Percentiles rank a stretch among this genome's conserved stretches.
phyloP scores from a whole-genome alignment of 2,329 filamentous ascomycete species.

The Hymenoscyphus fraxineus region DNA sequence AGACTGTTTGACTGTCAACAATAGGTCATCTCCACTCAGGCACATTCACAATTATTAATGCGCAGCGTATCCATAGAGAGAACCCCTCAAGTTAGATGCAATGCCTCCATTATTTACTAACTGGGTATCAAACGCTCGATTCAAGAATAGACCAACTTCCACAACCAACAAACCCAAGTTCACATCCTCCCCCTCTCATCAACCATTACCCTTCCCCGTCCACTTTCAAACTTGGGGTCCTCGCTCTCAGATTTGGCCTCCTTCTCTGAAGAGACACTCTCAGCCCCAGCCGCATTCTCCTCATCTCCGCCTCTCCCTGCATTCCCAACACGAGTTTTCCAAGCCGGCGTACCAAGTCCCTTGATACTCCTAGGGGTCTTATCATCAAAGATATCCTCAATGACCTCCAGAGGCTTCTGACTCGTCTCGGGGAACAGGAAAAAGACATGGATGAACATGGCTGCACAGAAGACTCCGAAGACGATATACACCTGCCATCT shows the following conservation, averaged over 20 bases:
- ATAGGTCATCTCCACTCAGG: no score
- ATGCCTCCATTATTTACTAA: no score
- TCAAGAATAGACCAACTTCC: no score
- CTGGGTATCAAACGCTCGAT: no score
- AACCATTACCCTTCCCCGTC: no score
- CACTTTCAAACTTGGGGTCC: no score
- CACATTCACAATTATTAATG: no score
- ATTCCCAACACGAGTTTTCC: constrained; percentile 29
- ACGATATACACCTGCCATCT: constrained; percentile 51
- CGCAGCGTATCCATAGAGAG: no score
- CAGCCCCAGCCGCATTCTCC: constrained; percentile 11
- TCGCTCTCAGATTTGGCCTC: not conserved
- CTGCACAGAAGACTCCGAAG: constrained; percentile 50
- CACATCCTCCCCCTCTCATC: no score
- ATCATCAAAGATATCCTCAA: constrained; percentile 44
- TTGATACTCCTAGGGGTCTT: constrained; percentile 34
- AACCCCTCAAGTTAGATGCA: no score
- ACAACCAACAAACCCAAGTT: no score
- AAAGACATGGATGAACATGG: constrained; percentile 48
- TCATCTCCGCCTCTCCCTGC: constrained; percentile 31
- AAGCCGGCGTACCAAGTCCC: constrained; percentile 30
- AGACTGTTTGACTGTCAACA: no score
- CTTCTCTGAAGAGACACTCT: not conserved
- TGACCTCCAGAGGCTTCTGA: constrained; percentile 53
- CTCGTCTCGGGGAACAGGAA: constrained; percentile 56